Base-by-base conservation (phyloP, 1,139 yeast genomes). In the Kazachstania sp. region DNA sequence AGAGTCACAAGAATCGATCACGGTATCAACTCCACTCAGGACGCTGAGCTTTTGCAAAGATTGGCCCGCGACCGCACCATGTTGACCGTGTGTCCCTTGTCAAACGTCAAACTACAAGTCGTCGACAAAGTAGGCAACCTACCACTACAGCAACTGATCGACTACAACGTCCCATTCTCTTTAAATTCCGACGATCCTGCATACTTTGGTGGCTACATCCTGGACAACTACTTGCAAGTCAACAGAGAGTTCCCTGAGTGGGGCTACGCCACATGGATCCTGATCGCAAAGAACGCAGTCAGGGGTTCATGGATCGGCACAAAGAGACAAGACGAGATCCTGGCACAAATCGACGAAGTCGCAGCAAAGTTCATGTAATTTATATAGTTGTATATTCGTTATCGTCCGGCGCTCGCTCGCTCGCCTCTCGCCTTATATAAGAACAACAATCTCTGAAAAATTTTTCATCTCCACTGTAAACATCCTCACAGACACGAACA, bases 171-270 rank as follows among this genome's bases (percentile, higher is more conserved):
- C n/a, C 81, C 84, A 31, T 83, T 85, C 63, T 80, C 87, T 39
- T 72, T 85, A 59, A 85, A 85, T 63, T 81, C 88, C 1, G 94
- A 85, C 63, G 95, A 85, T 63, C 95, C 95, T 32, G 92, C 94
- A 3, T 85, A 85, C 64, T 85, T 85, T 60, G 94, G 92, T 44
- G 92, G 88, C 11, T 84, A 84, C 65, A 79, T 84, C 51, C 68
- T 85, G 54, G 92, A 85, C 58, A 85, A 85, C 63, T 85, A 83
- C 65, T 60, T 74, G 30, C 76, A 74, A 37, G 85, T 84, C 28
- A 85, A 83, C 54, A 70, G 76, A 46, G 73, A 77, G 53, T 83
- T 83, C 63, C 63, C 63, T 35, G 78, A 79, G 12, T 80, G 84
- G 64, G 68, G 73, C 39, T 56, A 73, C 45, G 66, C 71, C 11